phyloP scores from a whole-genome alignment of 805 yeast species.

The Monosporozyma unispora region DNA sequence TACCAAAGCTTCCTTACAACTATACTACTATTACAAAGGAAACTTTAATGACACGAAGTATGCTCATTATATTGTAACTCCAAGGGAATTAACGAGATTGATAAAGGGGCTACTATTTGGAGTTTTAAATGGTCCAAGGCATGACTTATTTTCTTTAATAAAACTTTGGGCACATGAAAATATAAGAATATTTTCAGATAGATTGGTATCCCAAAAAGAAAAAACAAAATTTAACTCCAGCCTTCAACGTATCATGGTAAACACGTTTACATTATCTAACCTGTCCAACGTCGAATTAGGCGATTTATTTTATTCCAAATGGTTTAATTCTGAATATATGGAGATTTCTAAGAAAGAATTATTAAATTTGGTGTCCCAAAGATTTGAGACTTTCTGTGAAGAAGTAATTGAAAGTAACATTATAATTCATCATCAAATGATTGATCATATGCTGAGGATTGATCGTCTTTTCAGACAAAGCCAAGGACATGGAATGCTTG shows the following conservation, averaged over 20 bases:
- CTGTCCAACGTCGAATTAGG: constrained; percentile 28
- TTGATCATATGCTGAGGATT: constrained; percentile 68
- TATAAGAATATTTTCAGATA: constrained; percentile 64
- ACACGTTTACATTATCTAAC: constrained; percentile 41
- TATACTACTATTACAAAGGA: constrained; percentile 41
- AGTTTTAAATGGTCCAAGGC: constrained; percentile 30
- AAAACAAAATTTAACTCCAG: constrained; percentile 40
- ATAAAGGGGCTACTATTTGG: constrained; percentile 60
- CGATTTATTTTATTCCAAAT: constrained; percentile 62
- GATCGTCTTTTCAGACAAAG: constrained; percentile 76
- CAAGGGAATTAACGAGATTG: constrained; percentile 89
- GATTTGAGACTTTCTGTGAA: constrained; percentile 65
- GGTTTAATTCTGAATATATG: constrained; percentile 60
- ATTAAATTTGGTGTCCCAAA: constrained; percentile 45
- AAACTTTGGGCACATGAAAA: constrained; percentile 80
- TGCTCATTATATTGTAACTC: constrained; percentile 69
- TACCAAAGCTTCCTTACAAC: constrained; percentile 56
- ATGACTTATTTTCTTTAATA: constrained; percentile 38
- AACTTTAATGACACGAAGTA: constrained; percentile 34
- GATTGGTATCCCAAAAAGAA: constrained; percentile 44
- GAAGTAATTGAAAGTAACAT: constrained; percentile 60
- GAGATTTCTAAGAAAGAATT: constrained; percentile 45
- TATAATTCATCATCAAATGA: constrained; percentile 56
- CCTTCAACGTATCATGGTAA: constrained; percentile 26
- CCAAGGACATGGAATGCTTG: constrained; percentile 83